Conservation (phyloP, 2,329 filamentous ascomycete genomes). For the Hansfordia pulvinata region DNA sequence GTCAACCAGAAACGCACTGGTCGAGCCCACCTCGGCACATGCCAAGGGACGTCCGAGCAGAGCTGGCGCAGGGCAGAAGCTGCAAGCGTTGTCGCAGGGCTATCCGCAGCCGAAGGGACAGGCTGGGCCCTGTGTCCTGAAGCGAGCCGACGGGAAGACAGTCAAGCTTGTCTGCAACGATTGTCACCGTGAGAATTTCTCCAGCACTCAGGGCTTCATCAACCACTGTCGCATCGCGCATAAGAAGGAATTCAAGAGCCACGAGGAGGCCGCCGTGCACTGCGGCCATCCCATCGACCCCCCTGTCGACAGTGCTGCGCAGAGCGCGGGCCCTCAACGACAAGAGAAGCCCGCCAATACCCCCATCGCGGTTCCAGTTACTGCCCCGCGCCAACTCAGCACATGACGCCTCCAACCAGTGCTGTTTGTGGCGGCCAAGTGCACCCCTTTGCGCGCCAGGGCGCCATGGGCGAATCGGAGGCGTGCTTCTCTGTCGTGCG, state of each 20-base stretch:
- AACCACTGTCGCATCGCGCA: slow-evolving; percentile 98
- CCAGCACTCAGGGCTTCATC: slow-evolving; percentile 96
- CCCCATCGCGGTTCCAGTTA: slow-evolving; percentile 9
- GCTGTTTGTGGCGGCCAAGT: slow-evolving; percentile 36
- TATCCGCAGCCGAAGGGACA: slow-evolving; percentile 68
- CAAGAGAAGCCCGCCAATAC: slow-evolving; percentile 24
- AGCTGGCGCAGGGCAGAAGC: slow-evolving; percentile 41
- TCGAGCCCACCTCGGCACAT: slow-evolving; percentile 31
- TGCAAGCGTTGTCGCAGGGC: slow-evolving; percentile 56
- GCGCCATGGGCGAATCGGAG: slow-evolving; percentile 38
- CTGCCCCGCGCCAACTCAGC: neutral
- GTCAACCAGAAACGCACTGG: slow-evolving; percentile 63
- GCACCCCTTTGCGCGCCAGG: slow-evolving; percentile 46
- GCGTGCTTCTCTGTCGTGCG: slow-evolving; percentile 32
- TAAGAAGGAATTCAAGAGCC: slow-evolving; percentile 84
- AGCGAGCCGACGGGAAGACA: slow-evolving; percentile 70
- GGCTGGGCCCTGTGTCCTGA: slow-evolving; percentile 70
- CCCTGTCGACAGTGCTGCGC: slow-evolving; percentile 22
- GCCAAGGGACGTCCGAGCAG: slow-evolving; percentile 37
- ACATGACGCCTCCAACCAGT: slow-evolving; percentile 8
- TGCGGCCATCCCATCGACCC: slow-evolving; percentile 74
- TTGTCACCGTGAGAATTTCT: slow-evolving; percentile 83
- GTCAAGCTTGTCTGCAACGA: slow-evolving; percentile 86
- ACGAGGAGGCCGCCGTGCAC: slow-evolving; percentile 82
- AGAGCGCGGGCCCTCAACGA: slow-evolving; percentile 32